Evolutionary conservation across 202 grass and related monocot genomes (phyloP).

Genomic region (Brachypodium distachyon): DNA sequence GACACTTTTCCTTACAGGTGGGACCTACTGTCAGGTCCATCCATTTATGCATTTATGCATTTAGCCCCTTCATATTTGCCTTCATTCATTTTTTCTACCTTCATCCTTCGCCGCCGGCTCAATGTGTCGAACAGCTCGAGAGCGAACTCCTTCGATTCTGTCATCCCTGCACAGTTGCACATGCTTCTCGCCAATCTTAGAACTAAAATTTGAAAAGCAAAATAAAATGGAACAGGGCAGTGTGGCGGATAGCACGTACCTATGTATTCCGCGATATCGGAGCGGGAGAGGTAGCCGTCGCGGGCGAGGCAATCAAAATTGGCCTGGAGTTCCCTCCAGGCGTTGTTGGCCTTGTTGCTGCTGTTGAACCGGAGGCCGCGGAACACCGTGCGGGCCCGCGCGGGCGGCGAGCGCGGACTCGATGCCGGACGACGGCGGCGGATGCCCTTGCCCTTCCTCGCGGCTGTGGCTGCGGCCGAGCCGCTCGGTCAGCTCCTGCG

Average conservation of each 20-base stretch:
- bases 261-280: constrained; percentile 94
- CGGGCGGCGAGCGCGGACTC: constrained; percentile 84
- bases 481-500: constrained; percentile 71
- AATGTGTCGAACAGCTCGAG: constrained; percentile 94
- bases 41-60: too few species aligned
- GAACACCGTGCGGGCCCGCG: constrained; percentile 65
- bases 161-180: constrained; percentile 54
- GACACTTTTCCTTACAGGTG: too few species aligned
- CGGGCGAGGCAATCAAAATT: constrained; percentile 68
- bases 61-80: too few species aligned
- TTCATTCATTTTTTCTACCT: constrained; percentile 69
- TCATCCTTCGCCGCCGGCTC: constrained; percentile 61
- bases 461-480: constrained; percentile 67
- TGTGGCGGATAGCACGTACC: constrained; percentile 18
- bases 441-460: constrained; percentile 7
- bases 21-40: too few species aligned
- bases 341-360: constrained; percentile 64
- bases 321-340: constrained; percentile 71
- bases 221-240: not conserved
- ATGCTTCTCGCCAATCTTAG: not conserved
- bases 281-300: constrained; percentile 60
- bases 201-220: not conserved
- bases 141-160: constrained; percentile 90
- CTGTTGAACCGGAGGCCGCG: constrained; percentile 90
- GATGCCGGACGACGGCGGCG: constrained; percentile 17